phyloP scores from a whole-genome alignment of 208 protist genomes.

The Polymyxa betae region DNA sequence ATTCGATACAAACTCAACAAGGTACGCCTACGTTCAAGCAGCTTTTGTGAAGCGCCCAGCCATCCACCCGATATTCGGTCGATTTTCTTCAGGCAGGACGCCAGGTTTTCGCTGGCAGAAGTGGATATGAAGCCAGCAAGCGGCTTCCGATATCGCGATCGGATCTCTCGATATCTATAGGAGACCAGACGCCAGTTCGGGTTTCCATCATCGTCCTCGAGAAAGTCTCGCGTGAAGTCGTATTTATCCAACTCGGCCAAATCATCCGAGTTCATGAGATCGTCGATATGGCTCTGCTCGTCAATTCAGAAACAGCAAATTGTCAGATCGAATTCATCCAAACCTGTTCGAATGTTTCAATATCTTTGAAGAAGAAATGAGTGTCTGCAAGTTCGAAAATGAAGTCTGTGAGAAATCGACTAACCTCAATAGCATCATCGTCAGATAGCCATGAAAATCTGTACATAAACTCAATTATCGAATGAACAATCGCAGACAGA shows the following conservation, averaged over 20 bases:
- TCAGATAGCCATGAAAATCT: background rate
- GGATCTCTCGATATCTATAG: slow-evolving; percentile 2
- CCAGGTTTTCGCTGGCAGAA: background rate
- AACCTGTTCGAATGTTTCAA: background rate
- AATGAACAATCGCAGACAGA: no score
- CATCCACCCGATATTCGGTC: slow-evolving; percentile 26
- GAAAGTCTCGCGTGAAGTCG: background rate
- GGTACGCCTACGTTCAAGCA: background rate
- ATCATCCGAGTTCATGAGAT: background rate
- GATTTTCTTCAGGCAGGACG: background rate
- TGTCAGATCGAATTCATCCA: background rate
- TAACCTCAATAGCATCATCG: background rate
- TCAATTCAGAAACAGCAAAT: no score
- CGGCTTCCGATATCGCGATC: slow-evolving; percentile 7
- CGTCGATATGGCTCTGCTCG: background rate
- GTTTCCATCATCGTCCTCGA: background rate
- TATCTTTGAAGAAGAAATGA: slow-evolving; percentile 28
- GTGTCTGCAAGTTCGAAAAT: slow-evolving; percentile 7
- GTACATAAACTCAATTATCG: no score
- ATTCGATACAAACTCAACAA: background rate
- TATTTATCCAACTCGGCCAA: background rate
- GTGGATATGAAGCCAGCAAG: background rate
- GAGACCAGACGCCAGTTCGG: background rate
- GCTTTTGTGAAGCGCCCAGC: background rate
- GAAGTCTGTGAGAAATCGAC: background rate